These are phyloP conservation scores for Mrakia hoshinonis DNA, from an alignment of 768 basidiomycete species.

Conservation along the genomic window DNA sequence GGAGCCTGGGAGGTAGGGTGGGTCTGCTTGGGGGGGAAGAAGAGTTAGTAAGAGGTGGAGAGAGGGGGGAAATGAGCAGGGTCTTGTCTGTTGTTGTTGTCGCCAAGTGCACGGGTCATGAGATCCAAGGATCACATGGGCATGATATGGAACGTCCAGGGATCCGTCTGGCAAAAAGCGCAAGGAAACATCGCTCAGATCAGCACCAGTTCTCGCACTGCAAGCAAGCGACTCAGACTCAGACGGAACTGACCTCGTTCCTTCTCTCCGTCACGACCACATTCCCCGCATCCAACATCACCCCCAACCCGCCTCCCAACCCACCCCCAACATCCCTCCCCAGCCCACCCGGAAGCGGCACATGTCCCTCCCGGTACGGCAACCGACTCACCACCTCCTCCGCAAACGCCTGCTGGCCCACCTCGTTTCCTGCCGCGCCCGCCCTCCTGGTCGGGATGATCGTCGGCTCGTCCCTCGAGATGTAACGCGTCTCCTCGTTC, in stretches of 20 bases:
- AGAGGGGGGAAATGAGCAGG: no score
- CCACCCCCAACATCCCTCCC: no score
- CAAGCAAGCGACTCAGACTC: neutral
- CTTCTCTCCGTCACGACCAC: neutral
- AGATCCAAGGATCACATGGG: conserved; percentile 1
- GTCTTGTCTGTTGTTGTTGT: no score
- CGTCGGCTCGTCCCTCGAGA: no score
- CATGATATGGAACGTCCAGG: neutral
- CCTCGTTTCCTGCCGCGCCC: neutral
- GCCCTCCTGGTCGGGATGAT: neutral
- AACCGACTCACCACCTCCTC: neutral
- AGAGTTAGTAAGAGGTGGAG: no score
- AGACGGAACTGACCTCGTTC: neutral
- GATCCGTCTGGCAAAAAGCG: neutral
- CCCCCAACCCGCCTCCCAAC: neutral
- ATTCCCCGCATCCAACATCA: conserved; percentile 1
- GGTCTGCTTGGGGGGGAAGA: no score
- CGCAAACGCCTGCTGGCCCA: neutral
- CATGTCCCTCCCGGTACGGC: neutral
- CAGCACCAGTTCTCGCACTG: neutral
- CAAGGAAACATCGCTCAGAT: neutral
- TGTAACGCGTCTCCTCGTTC: no score
- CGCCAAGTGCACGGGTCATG: no score
- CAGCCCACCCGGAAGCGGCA: neutral
- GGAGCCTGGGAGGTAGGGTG: no score